phyloP scores from a whole-genome alignment of 441 rosid genomes.

The Populus hybrid region DNA sequence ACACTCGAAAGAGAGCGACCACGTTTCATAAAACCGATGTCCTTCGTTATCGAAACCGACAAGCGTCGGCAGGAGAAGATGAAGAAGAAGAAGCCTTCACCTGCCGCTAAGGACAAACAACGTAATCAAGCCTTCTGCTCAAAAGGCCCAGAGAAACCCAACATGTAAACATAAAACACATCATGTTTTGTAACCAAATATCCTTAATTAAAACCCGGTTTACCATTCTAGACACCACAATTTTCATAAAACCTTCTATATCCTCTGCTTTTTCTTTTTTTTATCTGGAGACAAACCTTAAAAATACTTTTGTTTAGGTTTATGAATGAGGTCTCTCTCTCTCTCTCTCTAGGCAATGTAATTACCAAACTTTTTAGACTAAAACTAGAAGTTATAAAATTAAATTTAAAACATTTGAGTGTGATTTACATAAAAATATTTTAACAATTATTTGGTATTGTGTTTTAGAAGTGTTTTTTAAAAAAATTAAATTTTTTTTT shows the following conservation, averaged over 20 bases:
- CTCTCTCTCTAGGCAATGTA: too few relatives aligned
- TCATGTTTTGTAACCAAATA: background rate
- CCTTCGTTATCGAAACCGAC: conserved; percentile 24
- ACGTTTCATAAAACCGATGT: background rate
- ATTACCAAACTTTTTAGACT: too few relatives aligned
- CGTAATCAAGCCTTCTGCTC: background rate
- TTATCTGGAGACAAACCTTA: background rate
- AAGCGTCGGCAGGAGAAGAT: conserved; percentile 45
- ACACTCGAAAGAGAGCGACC: background rate
- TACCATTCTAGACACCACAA: background rate
- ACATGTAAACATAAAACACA: background rate
- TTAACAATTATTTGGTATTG: too few relatives aligned
- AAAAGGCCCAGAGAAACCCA: background rate
- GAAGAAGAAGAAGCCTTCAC: background rate
- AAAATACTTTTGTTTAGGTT: too few relatives aligned
- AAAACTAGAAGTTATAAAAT: too few relatives aligned
- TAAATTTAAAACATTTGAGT: too few relatives aligned
- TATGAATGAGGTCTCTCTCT: too few relatives aligned
- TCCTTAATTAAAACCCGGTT: background rate
- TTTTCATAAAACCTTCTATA: background rate
- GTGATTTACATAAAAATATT: too few relatives aligned
- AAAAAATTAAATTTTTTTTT: too few relatives aligned
- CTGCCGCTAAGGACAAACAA: background rate
- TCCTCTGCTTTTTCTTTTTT: background rate
- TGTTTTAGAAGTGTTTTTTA: too few relatives aligned